phyloP scores from a whole-genome alignment of 805 yeast genomes.

The Myxozyma udenii region DNA sequence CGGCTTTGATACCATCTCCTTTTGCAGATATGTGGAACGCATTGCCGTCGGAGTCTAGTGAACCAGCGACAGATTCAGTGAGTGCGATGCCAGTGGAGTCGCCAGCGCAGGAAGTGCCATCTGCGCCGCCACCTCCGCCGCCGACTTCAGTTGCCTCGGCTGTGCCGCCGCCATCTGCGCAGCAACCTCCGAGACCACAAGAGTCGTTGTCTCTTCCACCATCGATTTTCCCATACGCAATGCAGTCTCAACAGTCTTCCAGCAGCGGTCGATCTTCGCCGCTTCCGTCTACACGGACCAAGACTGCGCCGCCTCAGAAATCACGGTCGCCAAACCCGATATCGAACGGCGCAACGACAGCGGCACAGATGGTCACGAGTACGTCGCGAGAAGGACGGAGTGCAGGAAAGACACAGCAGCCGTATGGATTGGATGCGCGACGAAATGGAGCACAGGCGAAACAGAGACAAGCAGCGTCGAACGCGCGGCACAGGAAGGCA shows the following conservation, averaged over 20 bases:
- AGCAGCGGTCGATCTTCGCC: constrained; percentile 4
- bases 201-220: constrained; percentile 23
- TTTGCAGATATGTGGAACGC: neutral
- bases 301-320: neutral
- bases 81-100: no score
- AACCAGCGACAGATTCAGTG: no score
- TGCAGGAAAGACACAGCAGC: neutral
- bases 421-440: neutral
- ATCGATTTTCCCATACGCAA: constrained; percentile 28
- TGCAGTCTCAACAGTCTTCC: no score
- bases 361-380: neutral
- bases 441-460: neutral
- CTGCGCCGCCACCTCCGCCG: constrained; percentile 3
- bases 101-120: neutral
- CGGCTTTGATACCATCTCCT: neutral
- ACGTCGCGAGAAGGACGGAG: neutral
- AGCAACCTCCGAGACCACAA: neutral
- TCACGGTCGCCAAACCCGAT: neutral
- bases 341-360: neutral
- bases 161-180: neutral
- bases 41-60: no score
- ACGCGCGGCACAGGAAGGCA: neutral
- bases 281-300: neutral
- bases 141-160: neutral
- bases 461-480: neutral